Percentiles rank a stretch among this genome's conserved stretches.
Conservation (phyloP, 2,329 filamentous ascomycete genomes). For the Neurospora sp. region DNA sequence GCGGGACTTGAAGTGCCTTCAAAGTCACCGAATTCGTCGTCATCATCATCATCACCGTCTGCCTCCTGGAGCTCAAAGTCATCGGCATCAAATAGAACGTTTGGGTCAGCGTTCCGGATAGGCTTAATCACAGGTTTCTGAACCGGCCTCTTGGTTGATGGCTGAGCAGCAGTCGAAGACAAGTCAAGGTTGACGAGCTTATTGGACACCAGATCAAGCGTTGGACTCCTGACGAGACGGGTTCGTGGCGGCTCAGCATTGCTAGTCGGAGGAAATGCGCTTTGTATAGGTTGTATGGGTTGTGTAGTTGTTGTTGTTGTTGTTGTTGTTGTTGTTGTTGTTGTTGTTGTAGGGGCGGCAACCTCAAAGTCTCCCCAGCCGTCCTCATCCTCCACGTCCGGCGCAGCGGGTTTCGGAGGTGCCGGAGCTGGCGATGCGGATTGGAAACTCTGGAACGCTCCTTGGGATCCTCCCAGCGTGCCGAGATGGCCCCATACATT, state of each 20-base stretch:
- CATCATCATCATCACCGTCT: constrained; percentile 25
- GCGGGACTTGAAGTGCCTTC: constrained; percentile 14
- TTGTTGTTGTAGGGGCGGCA: constrained; percentile 28
- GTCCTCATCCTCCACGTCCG: constrained; percentile 44
- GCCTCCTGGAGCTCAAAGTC: constrained; percentile 37
- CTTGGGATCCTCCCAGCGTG: constrained; percentile 5
- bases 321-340: too few species aligned
- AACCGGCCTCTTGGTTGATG: constrained; percentile 12
- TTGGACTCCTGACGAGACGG: constrained; percentile 36
- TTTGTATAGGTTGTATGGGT: constrained; percentile 1
- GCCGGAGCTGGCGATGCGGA: not conserved
- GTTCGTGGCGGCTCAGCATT: constrained; percentile 13
- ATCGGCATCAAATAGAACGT: constrained; percentile 58
- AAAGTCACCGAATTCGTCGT: constrained; percentile 34
- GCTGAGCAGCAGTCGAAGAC: constrained; percentile 11
- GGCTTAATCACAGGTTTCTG: constrained; percentile 13
- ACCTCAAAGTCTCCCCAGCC: constrained; percentile 61
- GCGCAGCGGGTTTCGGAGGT: constrained; percentile 9
- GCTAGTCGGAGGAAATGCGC: constrained; percentile 10
- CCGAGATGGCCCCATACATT: constrained; percentile 18
- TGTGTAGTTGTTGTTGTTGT: not conserved
- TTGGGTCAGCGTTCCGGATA: constrained; percentile 29
- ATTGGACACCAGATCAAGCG: constrained; percentile 44
- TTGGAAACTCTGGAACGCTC: constrained; percentile 4
- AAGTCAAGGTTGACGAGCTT: constrained; percentile 33